These are phyloP conservation scores for Porphyrellus cyaneotinctus DNA, from an alignment of 768 basidiomycete genomes.

Conservation along the genomic window DNA sequence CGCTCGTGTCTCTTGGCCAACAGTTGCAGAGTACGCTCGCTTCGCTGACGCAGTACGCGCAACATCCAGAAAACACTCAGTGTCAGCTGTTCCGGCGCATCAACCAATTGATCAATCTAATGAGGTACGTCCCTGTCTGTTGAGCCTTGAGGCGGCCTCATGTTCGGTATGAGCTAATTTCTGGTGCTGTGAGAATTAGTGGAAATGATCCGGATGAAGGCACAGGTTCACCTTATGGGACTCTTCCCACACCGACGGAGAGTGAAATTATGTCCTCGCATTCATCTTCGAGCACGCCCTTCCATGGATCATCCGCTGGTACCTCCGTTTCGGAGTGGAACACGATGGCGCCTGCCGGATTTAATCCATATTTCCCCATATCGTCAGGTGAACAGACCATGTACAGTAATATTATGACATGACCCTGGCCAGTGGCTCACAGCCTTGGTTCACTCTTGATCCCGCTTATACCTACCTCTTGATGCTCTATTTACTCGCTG, in stretches of 20 bases:
- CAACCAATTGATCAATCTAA: constrained; percentile 54
- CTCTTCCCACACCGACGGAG: constrained; percentile 54
- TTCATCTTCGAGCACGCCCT: constrained; percentile 40
- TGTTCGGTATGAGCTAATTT: constrained; percentile 33
- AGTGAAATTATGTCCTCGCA: constrained; percentile 53
- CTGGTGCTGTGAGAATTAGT: constrained; percentile 35
- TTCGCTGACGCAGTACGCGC: constrained; percentile 57
- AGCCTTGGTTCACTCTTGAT: not conserved
- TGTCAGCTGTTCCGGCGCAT: constrained; percentile 59
- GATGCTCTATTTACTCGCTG: constrained; percentile 24
- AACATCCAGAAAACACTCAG: constrained; percentile 49
- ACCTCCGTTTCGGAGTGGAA: constrained; percentile 60
- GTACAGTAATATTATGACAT: constrained; percentile 56
- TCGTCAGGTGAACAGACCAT: constrained; percentile 50
- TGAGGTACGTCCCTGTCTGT: constrained; percentile 53
- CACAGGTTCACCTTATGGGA: constrained; percentile 49
- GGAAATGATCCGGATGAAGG: constrained; percentile 49
- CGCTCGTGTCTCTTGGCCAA: constrained; percentile 58
- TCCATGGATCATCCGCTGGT: constrained; percentile 43
- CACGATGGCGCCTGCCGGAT: constrained; percentile 48
- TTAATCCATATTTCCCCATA: constrained; percentile 69
- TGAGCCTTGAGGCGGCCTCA: constrained; percentile 32
- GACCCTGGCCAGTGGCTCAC: constrained; percentile 22
- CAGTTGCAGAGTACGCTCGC: constrained; percentile 56
- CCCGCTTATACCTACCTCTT: constrained; percentile 8